Base-by-base conservation (phyloP, 2,329 filamentous ascomycete species). In the Hypoxylon sp. region DNA sequence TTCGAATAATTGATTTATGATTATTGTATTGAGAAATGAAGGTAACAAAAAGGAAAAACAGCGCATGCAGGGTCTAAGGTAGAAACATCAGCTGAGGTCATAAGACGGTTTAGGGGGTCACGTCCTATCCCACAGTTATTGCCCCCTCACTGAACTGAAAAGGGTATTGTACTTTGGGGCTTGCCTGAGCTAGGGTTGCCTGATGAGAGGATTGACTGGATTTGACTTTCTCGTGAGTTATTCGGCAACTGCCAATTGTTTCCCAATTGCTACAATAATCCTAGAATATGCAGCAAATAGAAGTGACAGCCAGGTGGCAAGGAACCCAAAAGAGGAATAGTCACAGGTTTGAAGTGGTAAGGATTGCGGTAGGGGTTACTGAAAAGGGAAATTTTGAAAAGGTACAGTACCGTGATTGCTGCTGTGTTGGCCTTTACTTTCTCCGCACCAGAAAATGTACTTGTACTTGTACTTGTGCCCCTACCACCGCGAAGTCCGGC, bases 1-100 rank as follows among this genome's bases (percentile, higher is more conserved):
- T 42, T 53, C 31, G 56, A 64, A 67, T 26, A 59, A 68, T 58
- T 58, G 44, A 65, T 31, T 31, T 31, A 31, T 31, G 29, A 31
- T 31, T 31, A 68, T 58, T 58, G 44, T 31, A 68, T 58, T 58
- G 44, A 65, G 54, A 61, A 63, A 55, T 17, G 33, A 50, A 35
- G 26, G 59, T 33, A 55, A 22, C 50, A 50, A 61, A 72, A 64
- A 66, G 63, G 22, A 64, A 68, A 70, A 72, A 71, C 73, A 70
- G 63, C 72, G 59, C 72, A 75, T 75, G 73, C 73, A 75, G 73
- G 70, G 68, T 70, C 68, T 72, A 71, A 71, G 51, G 58, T 53
- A 60, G 55, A 65, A 61, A 63, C 57, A 70, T 70, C 71, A 70
- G 68, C 68, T 70, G 71, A 71, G 71, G 63, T 73, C 71, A 70